These are phyloP conservation scores for Pseudotsuga menziesii DNA, from an alignment of 75 land plant species.

Conservation along the genomic window DNA sequence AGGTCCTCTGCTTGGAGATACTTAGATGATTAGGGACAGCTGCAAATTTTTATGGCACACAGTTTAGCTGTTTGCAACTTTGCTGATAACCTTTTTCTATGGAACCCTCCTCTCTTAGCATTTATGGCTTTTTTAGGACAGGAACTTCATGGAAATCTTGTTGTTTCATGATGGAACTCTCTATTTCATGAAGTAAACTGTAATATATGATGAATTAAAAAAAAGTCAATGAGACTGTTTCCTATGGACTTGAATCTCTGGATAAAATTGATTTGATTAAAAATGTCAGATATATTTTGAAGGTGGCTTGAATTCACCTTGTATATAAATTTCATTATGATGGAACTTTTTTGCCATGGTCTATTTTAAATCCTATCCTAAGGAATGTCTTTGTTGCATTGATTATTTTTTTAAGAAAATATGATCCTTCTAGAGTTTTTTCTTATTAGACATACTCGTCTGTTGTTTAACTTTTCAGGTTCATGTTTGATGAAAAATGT, in stretches of 20 bases:
- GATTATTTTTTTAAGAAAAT: not conserved
- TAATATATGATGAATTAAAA: too few relatives aligned
- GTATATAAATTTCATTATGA: not conserved
- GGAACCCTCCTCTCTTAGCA: not conserved
- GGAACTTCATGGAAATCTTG: too few relatives aligned
- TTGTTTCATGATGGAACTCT: too few relatives aligned
- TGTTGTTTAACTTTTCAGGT: slow-evolving; percentile 38
- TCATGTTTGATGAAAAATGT: slow-evolving; percentile 60
- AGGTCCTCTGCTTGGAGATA: not conserved
- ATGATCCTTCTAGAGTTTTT: not conserved
- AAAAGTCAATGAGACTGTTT: not conserved
- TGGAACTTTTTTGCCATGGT: not conserved
- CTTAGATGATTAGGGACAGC: slow-evolving; percentile 2
- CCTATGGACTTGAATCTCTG: not conserved
- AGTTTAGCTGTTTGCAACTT: not conserved
- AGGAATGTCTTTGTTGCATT: not conserved
- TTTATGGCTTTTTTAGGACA: too few relatives aligned
- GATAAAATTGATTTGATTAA: not conserved
- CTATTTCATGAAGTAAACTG: too few relatives aligned
- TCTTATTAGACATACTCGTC: not conserved
- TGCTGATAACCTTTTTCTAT: too few relatives aligned
- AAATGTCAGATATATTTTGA: not conserved
- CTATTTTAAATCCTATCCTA: not conserved
- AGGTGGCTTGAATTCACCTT: not conserved
- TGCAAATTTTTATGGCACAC: not conserved